Conservation (phyloP, 495 filamentous ascomycete genomes). For the Penicillium nucicola region DNA sequence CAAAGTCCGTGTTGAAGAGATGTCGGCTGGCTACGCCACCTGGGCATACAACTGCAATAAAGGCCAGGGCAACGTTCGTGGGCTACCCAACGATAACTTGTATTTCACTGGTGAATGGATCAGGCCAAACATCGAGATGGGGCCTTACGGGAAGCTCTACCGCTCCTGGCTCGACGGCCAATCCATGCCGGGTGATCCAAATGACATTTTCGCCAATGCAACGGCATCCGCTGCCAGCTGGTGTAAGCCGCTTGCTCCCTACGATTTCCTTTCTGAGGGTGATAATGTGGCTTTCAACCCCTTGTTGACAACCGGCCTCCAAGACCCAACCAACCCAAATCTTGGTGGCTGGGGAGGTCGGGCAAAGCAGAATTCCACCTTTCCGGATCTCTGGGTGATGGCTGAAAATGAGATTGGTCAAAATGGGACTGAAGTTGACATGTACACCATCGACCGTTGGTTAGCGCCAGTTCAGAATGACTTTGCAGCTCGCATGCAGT, state of each 20-base stretch:
- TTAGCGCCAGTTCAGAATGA: constrained; percentile 40
- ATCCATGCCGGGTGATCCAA: constrained; percentile 21
- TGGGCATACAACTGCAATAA: constrained; percentile 25
- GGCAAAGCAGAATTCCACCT: constrained; percentile 27
- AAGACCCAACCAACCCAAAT: constrained; percentile 31
- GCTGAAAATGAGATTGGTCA: constrained; percentile 1
- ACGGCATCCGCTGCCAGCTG: neutral
- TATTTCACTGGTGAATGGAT: constrained; percentile 40
- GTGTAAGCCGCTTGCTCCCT: neutral
- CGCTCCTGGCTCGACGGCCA: constrained; percentile 20
- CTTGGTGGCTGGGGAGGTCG: constrained; percentile 43
- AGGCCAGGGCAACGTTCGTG: constrained; percentile 11
- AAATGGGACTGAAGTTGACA: neutral
- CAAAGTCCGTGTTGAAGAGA: constrained; percentile 19
- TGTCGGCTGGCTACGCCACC: constrained; percentile 25
- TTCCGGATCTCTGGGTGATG: constrained; percentile 37
- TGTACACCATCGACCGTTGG: constrained; percentile 28
- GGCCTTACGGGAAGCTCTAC: constrained; percentile 34
- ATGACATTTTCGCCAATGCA: constrained; percentile 11
- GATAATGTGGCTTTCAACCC: constrained; percentile 40
- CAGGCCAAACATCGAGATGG: constrained; percentile 36
- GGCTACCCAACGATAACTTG: constrained; percentile 33
- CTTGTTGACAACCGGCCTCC: constrained; percentile 38
- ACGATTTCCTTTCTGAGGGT: constrained; percentile 37
- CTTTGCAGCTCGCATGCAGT: constrained; percentile 43